Evolutionary conservation across 169 alveolate species (phyloP), one percentile per base, ranked within the genome.

Genomic region (Sarcocystis neurona): DNA sequence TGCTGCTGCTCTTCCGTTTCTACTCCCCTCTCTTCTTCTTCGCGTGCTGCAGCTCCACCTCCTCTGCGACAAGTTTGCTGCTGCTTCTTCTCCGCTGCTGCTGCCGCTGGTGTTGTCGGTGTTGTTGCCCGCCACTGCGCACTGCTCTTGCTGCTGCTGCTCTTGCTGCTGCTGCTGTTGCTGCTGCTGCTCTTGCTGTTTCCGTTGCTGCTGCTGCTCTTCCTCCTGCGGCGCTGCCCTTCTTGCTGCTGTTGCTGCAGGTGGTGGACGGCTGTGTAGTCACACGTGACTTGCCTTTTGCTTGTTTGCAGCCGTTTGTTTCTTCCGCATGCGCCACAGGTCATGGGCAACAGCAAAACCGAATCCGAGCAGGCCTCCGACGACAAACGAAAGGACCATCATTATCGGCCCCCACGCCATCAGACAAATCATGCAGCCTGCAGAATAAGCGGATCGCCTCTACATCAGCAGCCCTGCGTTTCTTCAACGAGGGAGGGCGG

Each of bases 351-450:
- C 77, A 5, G 91, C 87, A 32, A 87, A 87, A 0, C 91, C 91
- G 48, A 87, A 77, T 72, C 91, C 91, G 20, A 87, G 82, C 32
- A 50, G 43, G 41, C 82, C 79, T 3, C 91, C 91, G 46, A 75
- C n/a, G 32, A 63, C 47, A 23, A 87, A 87, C 23, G 84, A 74
- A 32, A 87, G n/a, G 20, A 87, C 75, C 91, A 87, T 87, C 91
- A 87, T 87, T 30, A 87, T 37, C 68, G 91, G 91, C 32, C 91
- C 91, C 91, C 91, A 87, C 15, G 91, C 87, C 91, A 87, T 87
- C 41, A 78, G 68, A 47, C 80, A 43, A 46, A 87, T 87, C 66
- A 78, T 58, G 30, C 56, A 32, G 32, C 91, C 91, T 87, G 84
- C 79, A 53, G 10, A 53, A 53, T 53, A 53, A 12, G 20, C 20